Evolutionary conservation across 495 filamentous ascomycete species (phyloP), one percentile per base, ranked within the genome.

Genomic region (Pseudoneurospora amorphoporcata): DNA sequence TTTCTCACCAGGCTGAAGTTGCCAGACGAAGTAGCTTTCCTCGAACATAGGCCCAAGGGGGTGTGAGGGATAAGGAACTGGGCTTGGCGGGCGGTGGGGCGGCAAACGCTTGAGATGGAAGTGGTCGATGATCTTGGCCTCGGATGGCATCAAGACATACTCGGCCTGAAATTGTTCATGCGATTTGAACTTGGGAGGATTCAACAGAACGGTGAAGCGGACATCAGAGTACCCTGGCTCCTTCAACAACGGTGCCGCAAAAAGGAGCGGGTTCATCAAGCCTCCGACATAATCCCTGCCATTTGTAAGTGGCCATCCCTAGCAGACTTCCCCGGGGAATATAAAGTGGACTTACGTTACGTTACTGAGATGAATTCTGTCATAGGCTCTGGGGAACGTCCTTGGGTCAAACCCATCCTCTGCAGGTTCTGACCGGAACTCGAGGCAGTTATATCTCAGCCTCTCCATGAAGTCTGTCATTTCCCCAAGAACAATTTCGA

Each of bases 251-350:
- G 78, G 81, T n/a, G 77, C 45, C 8, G 73, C 79, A 45, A 83
- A 82, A 23, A 83, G 65, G 23, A 77, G 76, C 2, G 73, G 75
- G 9, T 74, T 73, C 38, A 83, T 35, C 14, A 77, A 75, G 5
- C 82, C 82, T 19, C 82, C 82, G 40, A 80, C 58, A 71, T 81
- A 84, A 61, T 84, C 82, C 38, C 80, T 81, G n/a, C 29, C 32
- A 4, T 45, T 40, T 12, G 5, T 61, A 19, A 61, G 53, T 61
- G n/a, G 32, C 32, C 32, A 19, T 40, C 38, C 37, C 29, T 14
- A 23, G 23, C 3, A 35, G 5, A 3, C 4, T 38, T 14, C 3
- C 12, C 32, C 37, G 23, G 5, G 8, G 23, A 43, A 61, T 38
- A 38, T n/a, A 23, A 65, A 39, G 39, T 14, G 45, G 45, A 79